Evolutionary conservation across 805 yeast species (phyloP).

Genomic region (Ogataea polymorpha): DNA sequence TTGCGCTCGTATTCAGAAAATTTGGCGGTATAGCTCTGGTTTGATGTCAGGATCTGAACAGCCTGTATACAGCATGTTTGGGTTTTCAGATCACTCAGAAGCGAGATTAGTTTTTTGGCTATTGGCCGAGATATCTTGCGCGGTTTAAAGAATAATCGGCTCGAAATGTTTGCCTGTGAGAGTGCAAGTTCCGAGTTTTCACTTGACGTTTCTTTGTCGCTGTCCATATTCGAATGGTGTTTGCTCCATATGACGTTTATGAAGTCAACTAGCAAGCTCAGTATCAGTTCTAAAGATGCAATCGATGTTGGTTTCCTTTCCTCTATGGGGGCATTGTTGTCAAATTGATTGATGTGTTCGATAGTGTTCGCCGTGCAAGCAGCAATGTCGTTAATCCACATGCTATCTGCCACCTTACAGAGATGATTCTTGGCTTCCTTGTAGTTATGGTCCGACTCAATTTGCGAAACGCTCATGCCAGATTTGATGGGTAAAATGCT

Average conservation of each 20-base stretch:
- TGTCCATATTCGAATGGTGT: not conserved
- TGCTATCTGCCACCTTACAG: constrained; percentile 29
- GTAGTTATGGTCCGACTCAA: constrained; percentile 36
- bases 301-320: constrained; percentile 29
- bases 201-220: constrained; percentile 1
- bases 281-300: constrained; percentile 35
- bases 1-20: constrained; percentile 1
- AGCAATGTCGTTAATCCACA: constrained; percentile 31
- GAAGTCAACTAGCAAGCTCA: constrained; percentile 39
- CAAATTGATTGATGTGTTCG: constrained; percentile 27
- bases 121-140: constrained; percentile 11
- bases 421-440: constrained; percentile 35
- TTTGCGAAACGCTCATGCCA: constrained; percentile 34
- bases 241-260: constrained; percentile 20
- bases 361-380: constrained; percentile 25
- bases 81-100: constrained; percentile 19
- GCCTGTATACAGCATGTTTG: constrained; percentile 3
- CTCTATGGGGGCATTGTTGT: constrained; percentile 19
- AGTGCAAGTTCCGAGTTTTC: constrained; percentile 10
- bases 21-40: constrained; percentile 11
- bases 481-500: constrained; percentile 36
- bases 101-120: constrained; percentile 11
- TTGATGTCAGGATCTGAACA: constrained; percentile 5
- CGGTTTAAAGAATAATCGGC: constrained; percentile 14
- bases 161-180: constrained; percentile 11